A percentile compares a stretch with the other conserved stretches of the same genome.
These are phyloP conservation scores for Melocanna baccifera DNA, from an alignment of 176 grass and related monocot genomes.

Conservation along the genomic window DNA sequence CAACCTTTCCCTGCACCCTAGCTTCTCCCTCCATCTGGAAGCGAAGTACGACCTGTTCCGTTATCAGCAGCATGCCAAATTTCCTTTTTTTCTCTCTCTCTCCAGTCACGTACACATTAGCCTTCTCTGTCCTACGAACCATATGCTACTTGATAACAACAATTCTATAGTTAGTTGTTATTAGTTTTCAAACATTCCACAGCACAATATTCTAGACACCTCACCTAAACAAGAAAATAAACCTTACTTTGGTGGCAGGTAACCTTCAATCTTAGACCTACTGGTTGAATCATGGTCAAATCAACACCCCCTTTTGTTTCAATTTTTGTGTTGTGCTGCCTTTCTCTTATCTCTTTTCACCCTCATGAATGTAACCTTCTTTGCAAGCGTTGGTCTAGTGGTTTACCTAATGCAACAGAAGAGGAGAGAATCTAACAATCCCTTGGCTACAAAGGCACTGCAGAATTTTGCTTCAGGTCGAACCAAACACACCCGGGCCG, in stretches of 20 bases:
- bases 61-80: background rate
- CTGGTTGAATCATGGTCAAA: conserved; percentile 38
- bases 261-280: background rate
- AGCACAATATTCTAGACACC: conserved; percentile 10
- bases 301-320: background rate
- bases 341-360: background rate
- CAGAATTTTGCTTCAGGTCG: conserved; percentile 45
- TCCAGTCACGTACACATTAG: background rate
- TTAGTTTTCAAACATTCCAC: conserved; percentile 3
- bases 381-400: conserved; percentile 1
- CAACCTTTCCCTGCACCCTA: background rate
- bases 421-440: background rate
- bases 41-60: conserved; percentile 28
- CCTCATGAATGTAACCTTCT: conserved; percentile 13
- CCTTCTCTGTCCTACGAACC: background rate
- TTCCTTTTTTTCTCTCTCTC: background rate
- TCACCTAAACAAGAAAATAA: conserved; percentile 17
- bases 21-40: conserved; percentile 14
- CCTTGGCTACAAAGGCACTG: conserved; percentile 36
- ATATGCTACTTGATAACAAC: background rate
- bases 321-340: background rate
- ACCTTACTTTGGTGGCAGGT: conserved; percentile 19
- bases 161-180: background rate
- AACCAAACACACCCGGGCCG: conserved; percentile 38
- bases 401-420: conserved; percentile 31